Base-by-base conservation (phyloP, 768 basidiomycete genomes). In the Boletus insuetus region DNA sequence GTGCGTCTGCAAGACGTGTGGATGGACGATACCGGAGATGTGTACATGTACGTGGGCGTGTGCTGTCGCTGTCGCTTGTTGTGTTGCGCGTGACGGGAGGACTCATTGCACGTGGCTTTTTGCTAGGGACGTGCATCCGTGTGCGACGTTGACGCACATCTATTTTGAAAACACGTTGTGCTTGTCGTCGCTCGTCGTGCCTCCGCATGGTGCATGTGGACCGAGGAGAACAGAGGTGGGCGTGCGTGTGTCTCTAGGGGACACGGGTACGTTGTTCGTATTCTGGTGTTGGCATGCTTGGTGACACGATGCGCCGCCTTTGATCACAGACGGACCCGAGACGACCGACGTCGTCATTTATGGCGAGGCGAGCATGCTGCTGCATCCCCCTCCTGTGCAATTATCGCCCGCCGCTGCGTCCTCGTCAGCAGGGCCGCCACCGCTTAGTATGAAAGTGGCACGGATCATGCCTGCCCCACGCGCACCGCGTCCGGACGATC, bases 101-200 rank as follows among this genome's bases (percentile, higher is more conserved):
- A 29, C 29, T 29, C 29, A 29, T 8, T 9, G 29, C 29, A 29
- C 29, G 29, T 29, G 34, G 34, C 34, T 35, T 11, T 11, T 35
- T 32, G 35, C 12, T 55, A 89, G 89, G 75, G 85, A 89, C 60
- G 80, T 91, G 11, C 86, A 91, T 57, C 85, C 86, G 6, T 73
- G 73, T 17, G 84, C 88, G 11, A 75, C 75, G 2, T 62, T 91
- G 44, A 82, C 82, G 6, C 77, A 75, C 47, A 73, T 85, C 3
- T 91, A 86, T 64, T 87, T 91, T 54, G 85, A 89, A 65, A 89
- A 87, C 57, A 75, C 76, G 2, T 79, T 91, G 55, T 89, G 87
- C 65, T 66, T 86, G 3, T 53, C 68, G 53, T 56, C 77, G 65
- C 53, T 81, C 64, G 32, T 51, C 31, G 35, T 40, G 0, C 57